A percentile compares a stretch with the other conserved stretches of the same genome.
phyloP scores from a whole-genome alignment of 208 protist genomes.

The Polymyxa betae region DNA sequence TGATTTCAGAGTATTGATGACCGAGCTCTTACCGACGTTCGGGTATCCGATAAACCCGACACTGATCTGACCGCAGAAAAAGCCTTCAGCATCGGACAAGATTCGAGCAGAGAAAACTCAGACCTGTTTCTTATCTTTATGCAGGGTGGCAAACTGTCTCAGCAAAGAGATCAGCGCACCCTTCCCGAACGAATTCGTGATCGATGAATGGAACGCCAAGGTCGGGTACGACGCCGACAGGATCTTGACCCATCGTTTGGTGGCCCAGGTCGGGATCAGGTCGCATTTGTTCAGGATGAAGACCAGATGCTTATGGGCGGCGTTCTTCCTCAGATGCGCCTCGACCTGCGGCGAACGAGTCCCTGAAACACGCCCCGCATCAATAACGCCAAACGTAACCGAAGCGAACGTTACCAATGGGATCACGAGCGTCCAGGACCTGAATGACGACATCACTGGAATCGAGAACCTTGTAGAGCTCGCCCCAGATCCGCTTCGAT shows the following conservation, averaged over 20 bases:
- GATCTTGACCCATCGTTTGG: constrained; percentile 69
- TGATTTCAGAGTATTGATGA: constrained; percentile 98
- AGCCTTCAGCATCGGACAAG: not conserved
- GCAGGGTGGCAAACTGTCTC: constrained; percentile 84
- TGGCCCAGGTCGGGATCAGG: constrained; percentile 97
- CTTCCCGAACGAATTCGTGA: constrained; percentile 99
- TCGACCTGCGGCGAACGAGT: constrained; percentile 86
- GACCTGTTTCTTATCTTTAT: constrained; percentile 79
- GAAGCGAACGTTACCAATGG: constrained; percentile 81
- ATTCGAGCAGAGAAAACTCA: not conserved
- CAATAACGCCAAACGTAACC: not conserved
- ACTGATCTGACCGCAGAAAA: constrained; percentile 1
- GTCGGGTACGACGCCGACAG: constrained; percentile 91
- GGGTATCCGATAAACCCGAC: constrained; percentile 98
- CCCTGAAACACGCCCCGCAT: not conserved
- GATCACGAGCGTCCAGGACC: constrained; percentile 96
- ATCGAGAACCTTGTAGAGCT: constrained; percentile 99
- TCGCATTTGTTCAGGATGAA: constrained; percentile 99
- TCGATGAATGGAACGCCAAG: constrained; percentile 98
- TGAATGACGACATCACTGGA: constrained; percentile 98
- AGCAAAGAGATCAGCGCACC: constrained; percentile 97
- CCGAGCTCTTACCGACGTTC: constrained; percentile 98
- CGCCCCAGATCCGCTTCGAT: constrained; percentile 97
- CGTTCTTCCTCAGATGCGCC: constrained; percentile 66
- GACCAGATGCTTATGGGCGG: constrained; percentile 97